phyloP scores from a whole-genome alignment of 2,329 filamentous ascomycete genomes.

The Curvularia hawaiiensis region DNA sequence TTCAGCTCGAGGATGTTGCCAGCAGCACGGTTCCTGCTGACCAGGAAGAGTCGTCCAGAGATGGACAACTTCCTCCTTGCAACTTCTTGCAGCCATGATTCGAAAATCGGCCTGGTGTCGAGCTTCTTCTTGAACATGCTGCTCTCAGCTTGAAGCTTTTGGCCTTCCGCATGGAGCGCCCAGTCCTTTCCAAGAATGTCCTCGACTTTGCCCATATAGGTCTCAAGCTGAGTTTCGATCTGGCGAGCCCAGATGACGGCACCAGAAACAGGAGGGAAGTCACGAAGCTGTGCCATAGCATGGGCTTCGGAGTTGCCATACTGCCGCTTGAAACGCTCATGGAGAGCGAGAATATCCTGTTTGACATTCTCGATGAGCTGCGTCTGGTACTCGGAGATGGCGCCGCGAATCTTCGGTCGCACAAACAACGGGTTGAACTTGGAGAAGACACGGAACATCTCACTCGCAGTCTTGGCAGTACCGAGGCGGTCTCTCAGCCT shows the following conservation, averaged over 20 bases:
- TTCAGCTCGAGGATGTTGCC: constrained; percentile 86
- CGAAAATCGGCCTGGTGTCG: constrained; percentile 90
- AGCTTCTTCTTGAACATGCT: constrained; percentile 95
- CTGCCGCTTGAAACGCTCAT: constrained; percentile 98
- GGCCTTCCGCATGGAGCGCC: constrained; percentile 91
- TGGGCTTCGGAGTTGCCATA: constrained; percentile 98
- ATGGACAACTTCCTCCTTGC: constrained; percentile 88
- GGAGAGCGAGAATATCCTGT: constrained; percentile 87
- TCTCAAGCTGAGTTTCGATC: constrained; percentile 93
- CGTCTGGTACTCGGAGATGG: constrained; percentile 97
- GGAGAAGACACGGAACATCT: constrained; percentile 99
- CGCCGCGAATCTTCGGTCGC: constrained; percentile 96
- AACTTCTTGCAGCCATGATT: constrained; percentile 93
- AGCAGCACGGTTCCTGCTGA: constrained; percentile 84
- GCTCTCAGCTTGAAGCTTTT: constrained; percentile 90
- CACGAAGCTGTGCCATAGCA: constrained; percentile 95
- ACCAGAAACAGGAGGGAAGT: constrained; percentile 92
- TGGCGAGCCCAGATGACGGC: constrained; percentile 98
- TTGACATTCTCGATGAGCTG: constrained; percentile 98
- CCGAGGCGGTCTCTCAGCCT: constrained; percentile 88
- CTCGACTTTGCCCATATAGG: constrained; percentile 99
- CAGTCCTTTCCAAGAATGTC: constrained; percentile 94
- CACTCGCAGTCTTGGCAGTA: constrained; percentile 94
- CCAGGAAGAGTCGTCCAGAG: constrained; percentile 87
- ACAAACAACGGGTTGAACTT: constrained; percentile 99